Base-by-base conservation (phyloP, 2,329 filamentous ascomycete species). In the Amylocarpus encephaloides region DNA sequence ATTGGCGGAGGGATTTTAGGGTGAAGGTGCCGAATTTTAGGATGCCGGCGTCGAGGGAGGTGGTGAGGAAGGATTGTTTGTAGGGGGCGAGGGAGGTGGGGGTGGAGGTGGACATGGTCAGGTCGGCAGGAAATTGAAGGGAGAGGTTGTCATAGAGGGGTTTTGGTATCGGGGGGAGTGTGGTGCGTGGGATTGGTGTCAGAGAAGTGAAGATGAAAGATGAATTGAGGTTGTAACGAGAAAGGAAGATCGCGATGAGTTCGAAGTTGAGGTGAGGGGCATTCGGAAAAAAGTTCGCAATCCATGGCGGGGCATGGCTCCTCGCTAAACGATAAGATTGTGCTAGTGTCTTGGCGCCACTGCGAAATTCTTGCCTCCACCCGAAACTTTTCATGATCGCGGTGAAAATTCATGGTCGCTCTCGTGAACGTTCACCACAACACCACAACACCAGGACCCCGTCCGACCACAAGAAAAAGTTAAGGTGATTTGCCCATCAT, bases 1-100 rank as follows among this genome's bases (percentile, higher is more conserved):
- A 95, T 34, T 76, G 77, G 64, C 92, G 88, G 71, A 88, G 88
- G 48, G 91, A 96, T 74, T 98, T 98, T 66, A 98, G 82, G 62
- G 85, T 87, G 73, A 88, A 93, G 66, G 78, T 82, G 68, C 88
- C 88, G 68, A 93, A 93, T 64, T 83, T 86, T 59, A 93, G 80
- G 62, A 88, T 83, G 56, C 79, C 78, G 62, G 83, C 82, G 18
- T 73, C 70, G 59, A 91, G 77, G 64, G 85, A 79, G 51, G 85
- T 78, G 64, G 79, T 70, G 61, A 93, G 77, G 68, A 94, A 89
- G 53, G 78, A 75, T 58, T 80, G 72, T 71, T 93, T 93, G 75
- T 85, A 86, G 46, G 76, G 68, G 34, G 78, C 69, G 29, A 85
- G 75, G 4, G 22, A 4, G 22, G 22, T 26, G 22, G 22, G 22